Evolutionary conservation across 140 eudicot species (phyloP).

Genomic region (Flaveria floridana): DNA sequence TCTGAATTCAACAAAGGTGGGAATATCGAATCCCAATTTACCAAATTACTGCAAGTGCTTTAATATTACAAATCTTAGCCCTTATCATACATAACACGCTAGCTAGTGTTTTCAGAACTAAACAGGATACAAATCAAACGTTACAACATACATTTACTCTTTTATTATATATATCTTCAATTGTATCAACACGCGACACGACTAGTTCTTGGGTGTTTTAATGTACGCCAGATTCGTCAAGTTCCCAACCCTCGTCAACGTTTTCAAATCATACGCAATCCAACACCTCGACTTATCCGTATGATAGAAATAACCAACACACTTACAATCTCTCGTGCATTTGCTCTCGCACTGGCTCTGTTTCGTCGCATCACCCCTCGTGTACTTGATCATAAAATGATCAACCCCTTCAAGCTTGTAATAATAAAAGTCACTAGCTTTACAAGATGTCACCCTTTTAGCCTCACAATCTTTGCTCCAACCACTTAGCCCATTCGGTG

Average conservation of each 20-base stretch:
- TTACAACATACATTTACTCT: too few species aligned
- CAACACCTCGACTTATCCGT: slow-evolving; percentile 42
- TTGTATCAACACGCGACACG: neutral
- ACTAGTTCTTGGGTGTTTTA: slow-evolving; percentile 20
- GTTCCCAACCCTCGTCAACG: slow-evolving; percentile 33
- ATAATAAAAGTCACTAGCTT: slow-evolving; percentile 25
- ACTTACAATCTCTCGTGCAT: slow-evolving; percentile 42
- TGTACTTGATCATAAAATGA: slow-evolving; percentile 38
- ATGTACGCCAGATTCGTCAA: slow-evolving; percentile 34
- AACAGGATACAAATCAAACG: too few species aligned
- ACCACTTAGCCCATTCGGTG: slow-evolving; percentile 20
- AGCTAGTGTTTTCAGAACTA: too few species aligned
- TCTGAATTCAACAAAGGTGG: too few species aligned
- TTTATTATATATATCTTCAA: neutral
- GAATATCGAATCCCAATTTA: too few species aligned
- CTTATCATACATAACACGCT: too few species aligned
- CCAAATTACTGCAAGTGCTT: too few species aligned
- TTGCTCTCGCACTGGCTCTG: slow-evolving; percentile 26
- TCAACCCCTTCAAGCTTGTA: slow-evolving; percentile 43
- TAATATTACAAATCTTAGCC: too few species aligned
- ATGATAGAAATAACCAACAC: slow-evolving; percentile 44
- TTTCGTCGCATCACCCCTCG: slow-evolving; percentile 24
- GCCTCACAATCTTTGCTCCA: slow-evolving; percentile 37
- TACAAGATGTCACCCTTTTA: slow-evolving; percentile 28
- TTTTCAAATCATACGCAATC: slow-evolving; percentile 43